Evolutionary conservation across 2,329 filamentous ascomycete species (phyloP).

Genomic region (Xylaria sp.): DNA sequence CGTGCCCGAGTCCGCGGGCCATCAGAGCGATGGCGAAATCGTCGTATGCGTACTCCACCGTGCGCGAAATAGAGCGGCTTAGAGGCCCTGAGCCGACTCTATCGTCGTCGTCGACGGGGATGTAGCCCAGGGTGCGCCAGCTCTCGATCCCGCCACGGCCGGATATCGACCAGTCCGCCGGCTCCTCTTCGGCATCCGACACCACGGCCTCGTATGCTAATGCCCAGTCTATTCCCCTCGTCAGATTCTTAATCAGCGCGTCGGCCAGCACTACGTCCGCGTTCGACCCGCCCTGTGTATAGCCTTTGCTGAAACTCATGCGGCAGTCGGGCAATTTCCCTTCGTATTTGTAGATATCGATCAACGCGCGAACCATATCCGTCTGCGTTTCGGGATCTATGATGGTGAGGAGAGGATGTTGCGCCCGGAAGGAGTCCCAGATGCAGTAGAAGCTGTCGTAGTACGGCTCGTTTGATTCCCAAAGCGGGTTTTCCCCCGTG

Average conservation of each 20-base stretch:
- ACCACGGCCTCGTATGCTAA: constrained; percentile 78
- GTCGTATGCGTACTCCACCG: constrained; percentile 83
- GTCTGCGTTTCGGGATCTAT: constrained; percentile 75
- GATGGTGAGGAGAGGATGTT: constrained; percentile 77
- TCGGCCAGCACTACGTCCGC: constrained; percentile 78
- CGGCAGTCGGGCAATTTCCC: constrained; percentile 77
- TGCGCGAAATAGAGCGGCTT: constrained; percentile 77
- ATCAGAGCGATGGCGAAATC: constrained; percentile 77
- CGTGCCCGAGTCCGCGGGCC: constrained; percentile 65
- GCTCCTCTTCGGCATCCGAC: constrained; percentile 76
- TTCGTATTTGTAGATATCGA: constrained; percentile 77
- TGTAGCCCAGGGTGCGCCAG: constrained; percentile 78
- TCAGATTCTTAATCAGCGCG: constrained; percentile 75
- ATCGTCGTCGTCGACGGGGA: constrained; percentile 76
- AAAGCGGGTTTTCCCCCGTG: constrained; percentile 78
- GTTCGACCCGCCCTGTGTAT: constrained; percentile 80
- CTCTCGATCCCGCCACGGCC: constrained; percentile 76
- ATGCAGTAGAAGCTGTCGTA: constrained; percentile 77
- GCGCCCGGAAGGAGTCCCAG: constrained; percentile 79
- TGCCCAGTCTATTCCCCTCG: constrained; percentile 72
- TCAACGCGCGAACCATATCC: constrained; percentile 74
- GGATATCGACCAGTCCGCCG: constrained; percentile 73
- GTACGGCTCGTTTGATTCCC: constrained; percentile 76
- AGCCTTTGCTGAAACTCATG: constrained; percentile 81
- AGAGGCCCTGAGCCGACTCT: constrained; percentile 70